A percentile compares a stretch with the other conserved stretches of the same genome.
These are phyloP conservation scores for Ascosphaera apis DNA, from an alignment of 2,329 filamentous ascomycete genomes.

Conservation along the genomic window DNA sequence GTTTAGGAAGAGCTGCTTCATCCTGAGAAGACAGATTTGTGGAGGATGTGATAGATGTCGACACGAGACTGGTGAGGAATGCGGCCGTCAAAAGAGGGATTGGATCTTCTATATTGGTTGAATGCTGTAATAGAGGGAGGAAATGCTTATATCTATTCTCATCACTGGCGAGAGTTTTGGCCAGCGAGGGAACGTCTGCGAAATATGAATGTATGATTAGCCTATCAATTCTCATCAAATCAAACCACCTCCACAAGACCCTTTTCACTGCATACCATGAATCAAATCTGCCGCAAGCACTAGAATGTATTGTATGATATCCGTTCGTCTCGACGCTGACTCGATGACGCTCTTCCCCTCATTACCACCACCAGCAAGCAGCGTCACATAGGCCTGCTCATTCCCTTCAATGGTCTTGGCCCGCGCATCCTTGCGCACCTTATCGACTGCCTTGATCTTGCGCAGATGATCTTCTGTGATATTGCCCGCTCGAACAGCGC, in stretches of 20 bases:
- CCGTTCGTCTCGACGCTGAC: conserved; percentile 59
- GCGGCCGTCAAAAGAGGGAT: conserved; percentile 78
- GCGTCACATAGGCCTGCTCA: conserved; percentile 51
- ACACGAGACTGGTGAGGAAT: conserved; percentile 60
- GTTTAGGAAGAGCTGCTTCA: conserved; percentile 51
- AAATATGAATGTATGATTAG: neutral
- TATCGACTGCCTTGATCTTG: conserved; percentile 92
- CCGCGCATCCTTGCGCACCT: conserved; percentile 78
- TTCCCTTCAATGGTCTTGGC: conserved; percentile 62
- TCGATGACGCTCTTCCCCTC: conserved; percentile 56
- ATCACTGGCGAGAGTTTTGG: conserved; percentile 51
- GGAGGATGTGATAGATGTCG: conserved; percentile 35
- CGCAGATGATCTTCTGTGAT: conserved; percentile 84
- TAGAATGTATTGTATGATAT: conserved; percentile 87
- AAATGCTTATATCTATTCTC: conserved; percentile 53
- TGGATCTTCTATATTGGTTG: conserved; percentile 61
- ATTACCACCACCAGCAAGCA: conserved; percentile 47
- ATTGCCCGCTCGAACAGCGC: conserved; percentile 75
- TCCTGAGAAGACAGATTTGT: conserved; percentile 38
- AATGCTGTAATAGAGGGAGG: conserved; percentile 60
- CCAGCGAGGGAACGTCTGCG: conserved; percentile 56
- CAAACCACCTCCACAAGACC: neutral
- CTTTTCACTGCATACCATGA: conserved; percentile 35
- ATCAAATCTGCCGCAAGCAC: conserved; percentile 74
- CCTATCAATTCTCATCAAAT: neutral